phyloP scores from a whole-genome alignment of 495 filamentous ascomycete species.

The Glonium stellatum region DNA sequence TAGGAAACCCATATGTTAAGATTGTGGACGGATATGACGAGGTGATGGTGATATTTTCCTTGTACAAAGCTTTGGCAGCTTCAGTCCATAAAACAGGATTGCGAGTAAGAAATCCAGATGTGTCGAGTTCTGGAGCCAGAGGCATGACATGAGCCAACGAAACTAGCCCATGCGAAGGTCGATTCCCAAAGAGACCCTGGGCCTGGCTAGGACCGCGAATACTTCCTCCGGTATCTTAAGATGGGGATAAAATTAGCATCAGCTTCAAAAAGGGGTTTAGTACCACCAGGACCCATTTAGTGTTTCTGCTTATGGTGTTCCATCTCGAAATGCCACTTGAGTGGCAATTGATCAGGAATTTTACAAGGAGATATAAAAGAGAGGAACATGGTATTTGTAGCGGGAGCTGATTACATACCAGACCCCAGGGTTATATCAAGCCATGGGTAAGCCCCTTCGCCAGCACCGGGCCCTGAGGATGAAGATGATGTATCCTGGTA shows the following conservation, averaged over 20 bases:
- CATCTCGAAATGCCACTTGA: no score
- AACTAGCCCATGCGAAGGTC: slow-evolving; percentile 45
- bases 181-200: slow-evolving; percentile 45
- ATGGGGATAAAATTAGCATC: no score
- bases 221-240: slow-evolving; percentile 43
- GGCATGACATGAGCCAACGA: slow-evolving; percentile 41
- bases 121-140: slow-evolving; percentile 43
- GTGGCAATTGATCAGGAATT: no score
- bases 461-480: slow-evolving; percentile 32
- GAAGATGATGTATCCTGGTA: slow-evolving; percentile 34
- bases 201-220: slow-evolving; percentile 44
- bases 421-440: slow-evolving; percentile 34
- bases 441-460: slow-evolving; percentile 30
- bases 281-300: no score
- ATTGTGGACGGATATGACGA: slow-evolving; percentile 29
- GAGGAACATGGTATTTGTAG: no score
- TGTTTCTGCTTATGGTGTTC: no score
- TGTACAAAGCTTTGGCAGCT: slow-evolving; percentile 29
- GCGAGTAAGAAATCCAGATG: slow-evolving; percentile 38
- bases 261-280: no score
- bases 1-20: slow-evolving; percentile 24
- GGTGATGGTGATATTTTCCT: slow-evolving; percentile 28
- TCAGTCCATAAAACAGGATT: slow-evolving; percentile 18
- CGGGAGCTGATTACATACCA: no score
- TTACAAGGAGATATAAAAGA: no score